Evolutionary conservation across 495 filamentous ascomycete genomes (phyloP), one percentile per base, ranked within the genome.

Genomic region (Lasiosphaeria miniovina): DNA sequence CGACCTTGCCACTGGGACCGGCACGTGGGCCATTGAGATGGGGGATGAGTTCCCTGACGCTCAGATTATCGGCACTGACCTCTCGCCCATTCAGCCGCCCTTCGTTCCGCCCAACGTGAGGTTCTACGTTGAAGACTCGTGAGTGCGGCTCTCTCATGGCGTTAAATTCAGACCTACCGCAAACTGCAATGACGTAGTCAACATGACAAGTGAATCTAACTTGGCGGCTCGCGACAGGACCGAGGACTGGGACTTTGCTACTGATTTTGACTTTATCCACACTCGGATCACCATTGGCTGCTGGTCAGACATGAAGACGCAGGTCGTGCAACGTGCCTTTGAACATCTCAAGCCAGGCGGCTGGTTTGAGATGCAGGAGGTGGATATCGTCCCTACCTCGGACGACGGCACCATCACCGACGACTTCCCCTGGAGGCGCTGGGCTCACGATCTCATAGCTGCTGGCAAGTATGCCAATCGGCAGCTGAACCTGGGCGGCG

Each of bases 1-100:
- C 2, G 89, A 91, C 64, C 80, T 91, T 14, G 88, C 84, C 6
- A 89, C 87, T 8, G 89, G 89, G 4, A 90, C 75, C 3, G 78
- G 78, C 8, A 54, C 48, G n/a, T 84, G 82, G 81, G 77, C 77
- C 57, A 71, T 72, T 46, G 68, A 64, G 51, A 68, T 85, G 65
- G 84, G 76, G 24, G 75, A 80, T 61, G 54, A 62, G 56, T 80
- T 71, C 53, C 78, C 78, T 12, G 60, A 65, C 12, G 74, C 79
- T 7, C 48, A 68, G 49, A 66, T 83, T 7, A 60, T 71, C 24
- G 76, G 74, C 4, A 72, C 67, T 11, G 75, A 77, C 58, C 63
- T 78, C 17, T 73, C 71, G 6, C 73, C 77, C 7, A 79, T 82
- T 35, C 80, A 83, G 46, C 75, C 76, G 0, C 48, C 54, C 11